These are phyloP conservation scores for Panellus pusillus DNA, from an alignment of 768 basidiomycete species.

Conservation along the genomic window DNA sequence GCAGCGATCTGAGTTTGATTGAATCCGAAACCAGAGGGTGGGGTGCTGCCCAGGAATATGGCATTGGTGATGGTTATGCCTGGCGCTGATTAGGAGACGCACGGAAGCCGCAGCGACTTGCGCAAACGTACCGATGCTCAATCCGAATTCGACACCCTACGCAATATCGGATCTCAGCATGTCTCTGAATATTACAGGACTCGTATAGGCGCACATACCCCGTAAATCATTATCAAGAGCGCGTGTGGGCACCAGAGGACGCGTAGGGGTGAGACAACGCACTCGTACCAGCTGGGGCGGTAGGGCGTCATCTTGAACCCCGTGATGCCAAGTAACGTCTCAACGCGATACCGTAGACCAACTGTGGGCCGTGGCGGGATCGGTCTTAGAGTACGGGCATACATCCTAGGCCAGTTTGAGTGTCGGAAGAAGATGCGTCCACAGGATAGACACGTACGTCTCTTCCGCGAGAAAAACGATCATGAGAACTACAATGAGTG, in stretches of 20 bases:
- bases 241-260: constrained; percentile 47
- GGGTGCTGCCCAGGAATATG: constrained; percentile 49
- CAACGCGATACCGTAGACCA: constrained; percentile 46
- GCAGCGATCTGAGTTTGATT: constrained; percentile 40
- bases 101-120: background rate
- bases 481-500: constrained; percentile 42
- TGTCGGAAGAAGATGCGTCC: constrained; percentile 48
- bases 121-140: constrained; percentile 37
- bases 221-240: constrained; percentile 36
- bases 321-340: constrained; percentile 54
- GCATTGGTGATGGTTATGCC: constrained; percentile 45
- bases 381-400: constrained; percentile 49
- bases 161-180: background rate
- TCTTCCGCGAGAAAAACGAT: constrained; percentile 46
- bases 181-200: too few relatives aligned
- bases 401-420: constrained; percentile 43
- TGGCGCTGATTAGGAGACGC: constrained; percentile 23
- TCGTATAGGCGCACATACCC: constrained; percentile 23
- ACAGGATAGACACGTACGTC: constrained; percentile 42
- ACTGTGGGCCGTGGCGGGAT: constrained; percentile 37
- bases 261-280: constrained; percentile 26
- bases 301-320: constrained; percentile 51
- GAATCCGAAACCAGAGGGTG: constrained; percentile 49
- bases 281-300: constrained; percentile 35
- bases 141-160: constrained; percentile 44